These are phyloP conservation scores for Cyclotella baltica DNA, from an alignment of 108 stramenopile species.

Conservation along the genomic window DNA sequence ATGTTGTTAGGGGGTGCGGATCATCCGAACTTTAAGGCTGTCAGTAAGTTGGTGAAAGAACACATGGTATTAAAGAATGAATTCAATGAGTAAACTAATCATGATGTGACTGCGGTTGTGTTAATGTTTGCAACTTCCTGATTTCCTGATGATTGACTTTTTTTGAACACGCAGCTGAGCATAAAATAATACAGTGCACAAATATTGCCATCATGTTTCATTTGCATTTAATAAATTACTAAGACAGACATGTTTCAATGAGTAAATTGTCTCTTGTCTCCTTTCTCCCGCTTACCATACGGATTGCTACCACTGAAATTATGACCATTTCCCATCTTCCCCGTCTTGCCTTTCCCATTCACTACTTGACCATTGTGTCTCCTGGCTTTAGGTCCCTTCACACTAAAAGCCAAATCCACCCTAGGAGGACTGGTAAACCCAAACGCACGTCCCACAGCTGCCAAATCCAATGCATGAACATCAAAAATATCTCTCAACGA, in stretches of 20 bases:
- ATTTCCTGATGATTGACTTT: too few relatives aligned
- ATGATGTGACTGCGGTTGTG: too few relatives aligned
- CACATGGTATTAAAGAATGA: conserved; percentile 84
- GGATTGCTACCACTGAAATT: conserved; percentile 96
- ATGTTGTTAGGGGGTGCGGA: conserved; percentile 88
- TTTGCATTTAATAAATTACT: not conserved
- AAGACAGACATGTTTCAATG: conserved; percentile 68
- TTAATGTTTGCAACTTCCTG: too few relatives aligned
- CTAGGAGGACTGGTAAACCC: conserved; percentile 97
- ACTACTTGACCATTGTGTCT: conserved; percentile 56
- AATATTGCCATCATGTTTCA: too few relatives aligned
- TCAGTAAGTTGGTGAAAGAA: conserved; percentile 85
- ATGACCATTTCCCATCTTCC: conserved; percentile 72
- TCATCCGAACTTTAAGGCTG: conserved; percentile 84
- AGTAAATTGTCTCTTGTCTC: conserved; percentile 93
- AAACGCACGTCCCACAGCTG: conserved; percentile 94
- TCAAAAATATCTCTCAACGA: conserved; percentile 98
- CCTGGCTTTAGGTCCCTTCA: conserved; percentile 73
- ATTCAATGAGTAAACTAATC: conserved; percentile 70
- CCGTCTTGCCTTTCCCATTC: conserved; percentile 58
- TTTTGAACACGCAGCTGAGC: too few relatives aligned
- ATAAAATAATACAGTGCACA: too few relatives aligned
- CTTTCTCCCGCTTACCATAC: conserved; percentile 87
- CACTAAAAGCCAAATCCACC: conserved; percentile 94
- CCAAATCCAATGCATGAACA: conserved; percentile 96